Percentiles rank a stretch among this genome's conserved stretches.
phyloP scores from a whole-genome alignment of 2,329 filamentous ascomycete genomes.

The Fusarium sp. region DNA sequence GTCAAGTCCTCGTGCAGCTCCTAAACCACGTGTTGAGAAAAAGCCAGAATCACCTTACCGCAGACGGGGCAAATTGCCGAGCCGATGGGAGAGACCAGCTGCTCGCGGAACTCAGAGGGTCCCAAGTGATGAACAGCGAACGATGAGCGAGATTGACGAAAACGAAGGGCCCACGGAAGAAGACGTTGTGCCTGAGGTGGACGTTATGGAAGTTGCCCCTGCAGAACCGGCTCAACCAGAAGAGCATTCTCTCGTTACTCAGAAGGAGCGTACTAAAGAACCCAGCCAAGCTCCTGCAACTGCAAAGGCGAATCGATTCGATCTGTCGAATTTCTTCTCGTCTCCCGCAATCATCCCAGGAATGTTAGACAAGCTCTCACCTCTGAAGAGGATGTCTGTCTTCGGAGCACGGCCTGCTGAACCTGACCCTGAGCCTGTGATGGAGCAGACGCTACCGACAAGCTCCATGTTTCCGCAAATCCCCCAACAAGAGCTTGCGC shows the following conservation, averaged over 20 bases:
- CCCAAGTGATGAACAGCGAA: not conserved
- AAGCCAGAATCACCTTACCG: constrained; percentile 35
- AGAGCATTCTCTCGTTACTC: constrained; percentile 59
- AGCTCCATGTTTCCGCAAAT: constrained; percentile 56
- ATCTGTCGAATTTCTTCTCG: constrained; percentile 68
- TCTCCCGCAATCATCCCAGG: constrained; percentile 60
- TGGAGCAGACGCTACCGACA: constrained; percentile 46
- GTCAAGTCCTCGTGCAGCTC: constrained; percentile 51
- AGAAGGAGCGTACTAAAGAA: constrained; percentile 34
- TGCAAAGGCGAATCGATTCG: constrained; percentile 53
- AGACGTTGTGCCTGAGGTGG: constrained; percentile 15
- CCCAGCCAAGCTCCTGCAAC: constrained; percentile 35
- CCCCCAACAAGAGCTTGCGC: constrained; percentile 48
- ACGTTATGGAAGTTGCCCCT: constrained; percentile 22
- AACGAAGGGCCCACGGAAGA: constrained; percentile 1
- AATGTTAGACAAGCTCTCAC: constrained; percentile 49
- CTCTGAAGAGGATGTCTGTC: constrained; percentile 37
- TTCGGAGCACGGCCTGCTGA: constrained; percentile 29
- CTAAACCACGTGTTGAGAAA: constrained; percentile 47
- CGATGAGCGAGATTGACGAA: not conserved
- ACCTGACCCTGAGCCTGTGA: constrained; percentile 32
- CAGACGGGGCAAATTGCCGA: constrained; percentile 48
- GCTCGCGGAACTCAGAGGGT: constrained; percentile 38
- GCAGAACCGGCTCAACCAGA: constrained; percentile 47
- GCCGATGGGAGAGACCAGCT: constrained; percentile 53